Conservation (phyloP, 805 yeast genomes). For the Kockiozyma suomiensis region DNA sequence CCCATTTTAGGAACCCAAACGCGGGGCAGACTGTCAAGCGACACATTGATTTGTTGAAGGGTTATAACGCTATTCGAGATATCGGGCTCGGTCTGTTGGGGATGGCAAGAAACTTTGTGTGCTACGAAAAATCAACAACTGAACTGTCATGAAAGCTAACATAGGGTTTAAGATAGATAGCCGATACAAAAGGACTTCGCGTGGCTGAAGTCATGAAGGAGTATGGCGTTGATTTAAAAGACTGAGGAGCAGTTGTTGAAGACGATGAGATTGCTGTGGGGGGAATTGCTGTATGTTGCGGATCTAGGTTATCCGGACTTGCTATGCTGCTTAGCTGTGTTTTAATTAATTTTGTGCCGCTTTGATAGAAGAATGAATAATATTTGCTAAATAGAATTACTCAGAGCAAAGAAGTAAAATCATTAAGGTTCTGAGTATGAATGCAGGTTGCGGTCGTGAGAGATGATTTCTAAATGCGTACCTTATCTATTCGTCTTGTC, state of each 20-base stretch:
- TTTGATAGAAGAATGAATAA: not conserved
- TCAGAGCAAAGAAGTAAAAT: too few species aligned
- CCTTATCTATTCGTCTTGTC: too few species aligned
- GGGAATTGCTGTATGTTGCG: too few species aligned
- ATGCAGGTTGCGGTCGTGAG: too few species aligned
- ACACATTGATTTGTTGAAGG: conserved; percentile 57
- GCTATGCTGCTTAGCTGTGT: not conserved
- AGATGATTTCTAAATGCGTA: not conserved
- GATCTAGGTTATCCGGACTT: too few species aligned
- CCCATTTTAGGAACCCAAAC: conserved; percentile 35
- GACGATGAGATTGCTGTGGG: not conserved
- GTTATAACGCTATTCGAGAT: conserved; percentile 67
- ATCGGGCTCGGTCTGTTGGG: conserved; percentile 59
- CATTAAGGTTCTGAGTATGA: too few species aligned
- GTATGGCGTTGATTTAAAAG: conserved; percentile 22
- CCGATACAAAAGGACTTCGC: conserved; percentile 25
- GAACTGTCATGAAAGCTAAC: not conserved
- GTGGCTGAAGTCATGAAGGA: conserved; percentile 27
- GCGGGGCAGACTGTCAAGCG: conserved; percentile 52
- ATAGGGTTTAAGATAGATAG: conserved; percentile 12
- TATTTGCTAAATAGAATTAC: too few species aligned
- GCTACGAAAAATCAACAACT: not conserved
- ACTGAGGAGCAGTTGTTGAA: not conserved
- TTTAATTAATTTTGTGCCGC: not conserved
- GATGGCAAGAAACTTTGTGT: conserved; percentile 44